Evolutionary conservation across 202 grass and related monocot genomes (phyloP).

Genomic region (Zizania palustris): DNA sequence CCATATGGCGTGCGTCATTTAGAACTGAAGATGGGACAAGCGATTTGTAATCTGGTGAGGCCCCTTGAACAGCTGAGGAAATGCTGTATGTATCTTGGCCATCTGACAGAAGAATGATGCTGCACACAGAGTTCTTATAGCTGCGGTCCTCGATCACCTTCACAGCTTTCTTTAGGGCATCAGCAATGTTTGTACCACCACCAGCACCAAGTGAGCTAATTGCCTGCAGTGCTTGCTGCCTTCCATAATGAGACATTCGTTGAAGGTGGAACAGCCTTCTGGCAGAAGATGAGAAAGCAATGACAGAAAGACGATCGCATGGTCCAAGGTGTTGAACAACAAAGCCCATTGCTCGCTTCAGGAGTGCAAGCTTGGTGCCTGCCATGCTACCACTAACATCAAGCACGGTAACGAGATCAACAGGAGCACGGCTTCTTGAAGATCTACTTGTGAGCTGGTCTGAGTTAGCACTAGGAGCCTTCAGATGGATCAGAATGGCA

Average conservation of each 20-base stretch:
- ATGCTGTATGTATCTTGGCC: slow-evolving; percentile 84
- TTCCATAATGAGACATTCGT: slow-evolving; percentile 74
- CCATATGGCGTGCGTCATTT: slow-evolving; percentile 35
- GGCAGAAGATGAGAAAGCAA: slow-evolving; percentile 82
- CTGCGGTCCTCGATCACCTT: slow-evolving; percentile 79
- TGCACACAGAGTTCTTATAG: slow-evolving; percentile 75
- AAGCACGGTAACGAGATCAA: slow-evolving; percentile 83
- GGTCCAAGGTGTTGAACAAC: slow-evolving; percentile 90
- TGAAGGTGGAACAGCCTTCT: slow-evolving; percentile 70
- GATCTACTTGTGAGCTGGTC: slow-evolving; percentile 24
- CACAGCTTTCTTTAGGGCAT: slow-evolving; percentile 72
- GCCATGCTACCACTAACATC: slow-evolving; percentile 95
- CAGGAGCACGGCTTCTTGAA: slow-evolving; percentile 62
- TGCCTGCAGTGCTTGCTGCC: slow-evolving; percentile 64
- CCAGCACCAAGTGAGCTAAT: slow-evolving; percentile 73
- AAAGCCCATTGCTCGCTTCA: slow-evolving; percentile 91
- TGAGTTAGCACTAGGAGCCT: slow-evolving; percentile 60
- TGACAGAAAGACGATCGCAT: slow-evolving; percentile 83
- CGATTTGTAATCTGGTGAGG: slow-evolving; percentile 47
- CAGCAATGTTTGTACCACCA: slow-evolving; percentile 87
- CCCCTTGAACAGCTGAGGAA: slow-evolving; percentile 55
- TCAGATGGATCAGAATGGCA: slow-evolving; percentile 75
- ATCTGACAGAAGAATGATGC: slow-evolving; percentile 88
- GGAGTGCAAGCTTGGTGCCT: slow-evolving; percentile 75
- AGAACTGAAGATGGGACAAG: slow-evolving; percentile 61